A percentile compares a stretch with the other conserved stretches of the same genome.
Conservation (phyloP, 2,329 filamentous ascomycete genomes). For the Beauveria varroae region DNA sequence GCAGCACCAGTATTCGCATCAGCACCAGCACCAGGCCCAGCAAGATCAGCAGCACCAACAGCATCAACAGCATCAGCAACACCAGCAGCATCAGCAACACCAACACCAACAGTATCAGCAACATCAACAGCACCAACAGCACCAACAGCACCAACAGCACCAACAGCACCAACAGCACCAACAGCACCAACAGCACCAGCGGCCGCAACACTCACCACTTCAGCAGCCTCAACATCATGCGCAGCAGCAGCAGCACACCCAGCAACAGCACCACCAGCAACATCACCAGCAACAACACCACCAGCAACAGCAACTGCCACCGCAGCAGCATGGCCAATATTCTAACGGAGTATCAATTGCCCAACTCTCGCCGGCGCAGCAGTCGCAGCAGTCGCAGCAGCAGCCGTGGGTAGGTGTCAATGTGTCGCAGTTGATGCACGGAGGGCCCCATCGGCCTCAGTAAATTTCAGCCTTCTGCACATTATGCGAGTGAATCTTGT, state of each 20-base stretch:
- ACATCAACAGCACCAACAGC: constrained; percentile 15
- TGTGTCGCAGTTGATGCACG: constrained; percentile 17
- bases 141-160: constrained; percentile 17
- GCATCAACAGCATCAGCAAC: constrained; percentile 19
- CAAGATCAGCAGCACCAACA: constrained; percentile 18
- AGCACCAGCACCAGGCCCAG: constrained; percentile 17
- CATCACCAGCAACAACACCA: constrained; percentile 25
- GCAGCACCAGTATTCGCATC: constrained; percentile 18
- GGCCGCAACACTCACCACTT: constrained; percentile 3
- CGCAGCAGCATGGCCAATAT: constrained; percentile 8
- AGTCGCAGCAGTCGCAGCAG: constrained; percentile 6
- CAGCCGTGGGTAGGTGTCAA: constrained; percentile 17
- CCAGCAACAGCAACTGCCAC: constrained; percentile 17
- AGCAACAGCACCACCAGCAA: constrained; percentile 15
- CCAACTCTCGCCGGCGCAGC: background rate
- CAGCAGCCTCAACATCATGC: constrained; percentile 15
- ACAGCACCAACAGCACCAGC: constrained; percentile 2
- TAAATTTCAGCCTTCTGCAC: background rate
- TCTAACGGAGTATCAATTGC: constrained; percentile 5
- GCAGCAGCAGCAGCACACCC: constrained; percentile 12
- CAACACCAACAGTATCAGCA: constrained; percentile 16
- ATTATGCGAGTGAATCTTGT: too few species aligned
- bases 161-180: constrained; percentile 3
- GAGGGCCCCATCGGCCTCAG: constrained; percentile 3
- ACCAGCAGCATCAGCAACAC: background rate